A percentile compares a stretch with the other conserved stretches of the same genome.
phyloP scores from a whole-genome alignment of 148 eudicot species.

The Rhododendron mucronatum region DNA sequence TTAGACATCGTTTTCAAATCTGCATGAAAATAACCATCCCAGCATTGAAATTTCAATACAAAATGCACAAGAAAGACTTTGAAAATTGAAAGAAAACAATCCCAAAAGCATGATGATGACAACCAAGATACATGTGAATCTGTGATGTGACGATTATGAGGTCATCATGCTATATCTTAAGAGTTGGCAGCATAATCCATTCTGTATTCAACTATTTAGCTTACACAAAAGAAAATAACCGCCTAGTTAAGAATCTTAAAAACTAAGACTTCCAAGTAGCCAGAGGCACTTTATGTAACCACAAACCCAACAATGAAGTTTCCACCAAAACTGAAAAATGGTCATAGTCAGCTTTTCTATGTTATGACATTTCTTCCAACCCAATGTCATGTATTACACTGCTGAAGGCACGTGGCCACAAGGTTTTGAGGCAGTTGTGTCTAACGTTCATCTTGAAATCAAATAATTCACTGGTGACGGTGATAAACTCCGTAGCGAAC shows the following conservation, averaged over 20 bases:
- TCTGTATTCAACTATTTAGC: background rate
- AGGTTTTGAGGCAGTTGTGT: background rate
- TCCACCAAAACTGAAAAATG: background rate
- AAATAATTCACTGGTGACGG: background rate
- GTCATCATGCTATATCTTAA: background rate
- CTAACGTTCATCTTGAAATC: background rate
- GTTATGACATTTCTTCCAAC: background rate
- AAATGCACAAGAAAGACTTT: background rate
- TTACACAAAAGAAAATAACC: background rate
- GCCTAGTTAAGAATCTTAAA: background rate
- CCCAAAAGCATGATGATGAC: background rate
- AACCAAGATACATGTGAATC: background rate
- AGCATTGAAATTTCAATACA: background rate
- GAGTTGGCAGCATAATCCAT: background rate
- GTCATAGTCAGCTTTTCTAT: background rate
- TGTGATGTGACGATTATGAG: background rate
- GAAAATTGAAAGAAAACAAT: background rate
- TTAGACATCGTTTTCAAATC: conserved; percentile 88
- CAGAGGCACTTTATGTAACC: background rate
- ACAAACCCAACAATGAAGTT: background rate
- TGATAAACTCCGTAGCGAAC: background rate
- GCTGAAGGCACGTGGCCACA: background rate
- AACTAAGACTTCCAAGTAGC: background rate
- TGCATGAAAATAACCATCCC: conserved; percentile 19
- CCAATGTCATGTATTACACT: background rate